phyloP scores from a whole-genome alignment of 2,329 filamentous ascomycete species.

The Fusarium nanum region DNA sequence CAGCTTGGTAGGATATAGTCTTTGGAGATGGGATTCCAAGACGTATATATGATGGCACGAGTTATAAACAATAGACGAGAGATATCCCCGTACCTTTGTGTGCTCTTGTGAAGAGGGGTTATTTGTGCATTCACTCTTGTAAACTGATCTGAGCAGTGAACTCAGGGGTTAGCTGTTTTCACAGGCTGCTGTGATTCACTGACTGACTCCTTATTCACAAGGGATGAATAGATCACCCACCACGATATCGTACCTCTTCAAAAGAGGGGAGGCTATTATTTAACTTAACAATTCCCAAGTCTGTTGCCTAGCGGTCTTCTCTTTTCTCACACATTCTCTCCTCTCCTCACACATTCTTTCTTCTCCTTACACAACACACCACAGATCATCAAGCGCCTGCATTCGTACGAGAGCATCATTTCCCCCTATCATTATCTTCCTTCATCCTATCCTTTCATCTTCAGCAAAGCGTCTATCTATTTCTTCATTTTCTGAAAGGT shows the following conservation, averaged over 20 bases:
- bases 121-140: background rate
- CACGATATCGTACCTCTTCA: background rate
- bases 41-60: conserved; percentile 39
- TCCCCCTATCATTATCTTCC: background rate
- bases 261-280: background rate
- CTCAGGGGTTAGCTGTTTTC: background rate
- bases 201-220: background rate
- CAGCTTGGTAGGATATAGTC: conserved; percentile 18
- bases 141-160: background rate
- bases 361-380: background rate
- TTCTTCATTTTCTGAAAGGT: no score
- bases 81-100: background rate
- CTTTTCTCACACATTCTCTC: background rate
- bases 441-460: background rate
- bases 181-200: background rate
- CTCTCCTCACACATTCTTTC: background rate
- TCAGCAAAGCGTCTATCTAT: background rate
- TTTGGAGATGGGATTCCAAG: conserved; percentile 32
- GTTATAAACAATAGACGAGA: conserved; percentile 37
- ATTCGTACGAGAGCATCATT: background rate
- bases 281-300: background rate
- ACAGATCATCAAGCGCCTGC: no score
- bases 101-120: background rate
- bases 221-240: background rate
- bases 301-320: background rate